Evolutionary conservation across 1,284 basidiomycete genomes (phyloP).

Genomic region (Hemileia vastatrix): DNA sequence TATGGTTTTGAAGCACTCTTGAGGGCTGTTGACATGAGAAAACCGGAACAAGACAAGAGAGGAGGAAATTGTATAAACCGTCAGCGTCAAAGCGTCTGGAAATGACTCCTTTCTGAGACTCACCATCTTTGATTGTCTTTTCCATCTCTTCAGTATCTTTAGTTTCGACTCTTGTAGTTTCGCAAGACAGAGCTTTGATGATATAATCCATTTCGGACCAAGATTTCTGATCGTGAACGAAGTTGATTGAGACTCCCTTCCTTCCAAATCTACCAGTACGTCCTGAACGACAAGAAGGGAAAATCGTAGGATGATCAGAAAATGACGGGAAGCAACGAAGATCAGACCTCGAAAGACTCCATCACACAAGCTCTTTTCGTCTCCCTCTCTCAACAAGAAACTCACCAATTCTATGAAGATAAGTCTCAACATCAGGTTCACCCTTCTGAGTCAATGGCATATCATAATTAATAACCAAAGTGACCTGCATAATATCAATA

Average conservation of each 20-base stretch:
- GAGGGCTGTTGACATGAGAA: no score
- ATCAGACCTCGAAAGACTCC: neutral
- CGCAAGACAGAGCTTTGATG: constrained; percentile 61
- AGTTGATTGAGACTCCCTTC: constrained; percentile 90
- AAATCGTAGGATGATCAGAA: constrained; percentile 1
- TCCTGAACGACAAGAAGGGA: constrained; percentile 50
- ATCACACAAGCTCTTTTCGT: neutral
- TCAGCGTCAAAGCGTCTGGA: neutral
- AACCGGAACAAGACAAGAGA: no score
- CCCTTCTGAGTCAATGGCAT: constrained; percentile 64
- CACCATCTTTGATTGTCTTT: no score
- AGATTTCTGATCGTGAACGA: constrained; percentile 75
- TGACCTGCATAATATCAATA: constrained; percentile 97
- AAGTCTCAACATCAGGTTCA: constrained; percentile 84
- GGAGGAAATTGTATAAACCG: neutral
- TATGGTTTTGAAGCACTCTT: no score
- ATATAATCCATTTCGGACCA: constrained; percentile 77
- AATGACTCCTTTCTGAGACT: neutral
- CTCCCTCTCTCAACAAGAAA: no score
- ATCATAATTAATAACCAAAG: constrained; percentile 99
- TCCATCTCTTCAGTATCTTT: constrained; percentile 76
- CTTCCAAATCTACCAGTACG: constrained; percentile 90
- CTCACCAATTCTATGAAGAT: constrained; percentile 92
- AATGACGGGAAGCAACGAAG: no score
- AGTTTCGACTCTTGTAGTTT: constrained; percentile 70